Base-by-base conservation (phyloP, 2,329 filamentous ascomycete species). In the Hortaea sp. region DNA sequence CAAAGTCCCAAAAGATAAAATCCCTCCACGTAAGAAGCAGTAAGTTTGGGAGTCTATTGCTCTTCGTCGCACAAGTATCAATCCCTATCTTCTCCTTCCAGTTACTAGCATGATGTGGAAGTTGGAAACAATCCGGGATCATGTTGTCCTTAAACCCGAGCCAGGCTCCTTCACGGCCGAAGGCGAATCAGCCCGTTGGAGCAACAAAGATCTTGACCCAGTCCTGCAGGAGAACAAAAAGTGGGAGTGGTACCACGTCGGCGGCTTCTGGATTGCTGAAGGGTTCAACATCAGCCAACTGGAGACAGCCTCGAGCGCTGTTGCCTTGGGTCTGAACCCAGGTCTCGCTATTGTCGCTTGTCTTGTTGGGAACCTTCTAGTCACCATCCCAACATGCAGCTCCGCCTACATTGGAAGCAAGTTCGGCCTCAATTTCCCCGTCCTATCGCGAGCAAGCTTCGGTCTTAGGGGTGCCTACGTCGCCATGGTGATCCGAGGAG, bases 251-350 rank as follows among this genome's bases (percentile, higher is more conserved):
- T 48, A 48, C 40, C 45, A 48, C 11, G 43, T 50, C 13, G 45
- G 42, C 9, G 42, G 43, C 7, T 50, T 48, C 43, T 52, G 50
- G 48, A 46, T 52, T 27, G 50, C 50, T n/a, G 48, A 52, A 41
- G 50, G 45, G n/a, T 52, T 50, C 45, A 49, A 49, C 27, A 42
- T 46, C 31, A 39, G 47, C 6, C 39, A 47, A 32, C 38, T 49
- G 9, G 44, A 52, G 38, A 46, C 46, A n/a, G 41, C 49, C 29
- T 49, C 47, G 5, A 47, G 44, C 31, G 49, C 49, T 11, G 43
- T 52, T 11, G 40, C 49, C 9, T 42, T 49, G 2, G 49, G 49
- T 2, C 45, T 52, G 13, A 52, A 56, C 20, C 52, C 52, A 2
- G 53, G 39, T 20, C 50, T 52, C 1, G 45, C 47, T 13, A 47